phyloP scores from a whole-genome alignment of 495 filamentous ascomycete species.

The Aspergillus cristatus region DNA sequence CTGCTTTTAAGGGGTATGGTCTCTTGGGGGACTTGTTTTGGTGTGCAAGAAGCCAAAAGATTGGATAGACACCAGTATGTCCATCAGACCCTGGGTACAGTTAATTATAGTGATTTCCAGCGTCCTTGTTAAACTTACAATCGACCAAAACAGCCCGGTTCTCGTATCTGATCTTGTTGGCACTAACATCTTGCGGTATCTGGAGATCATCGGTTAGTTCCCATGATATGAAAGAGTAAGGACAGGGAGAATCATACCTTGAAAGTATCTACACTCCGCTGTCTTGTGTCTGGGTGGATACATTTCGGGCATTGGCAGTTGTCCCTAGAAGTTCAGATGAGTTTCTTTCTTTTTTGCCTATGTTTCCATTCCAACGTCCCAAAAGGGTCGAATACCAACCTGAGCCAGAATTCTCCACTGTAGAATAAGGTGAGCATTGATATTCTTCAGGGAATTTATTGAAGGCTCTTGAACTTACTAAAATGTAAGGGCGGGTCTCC shows the following conservation, averaged over 20 bases:
- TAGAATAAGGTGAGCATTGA: neutral
- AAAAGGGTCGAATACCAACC: conserved; percentile 11
- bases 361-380: too few relatives aligned
- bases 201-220: conserved; percentile 5
- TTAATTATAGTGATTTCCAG: too few relatives aligned
- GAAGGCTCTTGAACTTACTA: too few relatives aligned
- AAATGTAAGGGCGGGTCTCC: too few relatives aligned
- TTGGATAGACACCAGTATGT: conserved; percentile 48
- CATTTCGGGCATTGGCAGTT: conserved; percentile 71
- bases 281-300: conserved; percentile 67
- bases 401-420: conserved; percentile 14
- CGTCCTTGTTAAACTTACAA: conserved; percentile 22
- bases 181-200: conserved; percentile 47
- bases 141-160: conserved; percentile 11
- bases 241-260: conserved; percentile 36
- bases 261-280: conserved; percentile 66
- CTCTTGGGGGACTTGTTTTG: conserved; percentile 1
- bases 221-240: too few relatives aligned
- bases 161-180: conserved; percentile 13
- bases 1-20: neutral
- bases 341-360: neutral
- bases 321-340: conserved; percentile 43
- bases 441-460: too few relatives aligned
- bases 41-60: conserved; percentile 31
- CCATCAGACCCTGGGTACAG: conserved; percentile 33